Percentiles rank a stretch among this genome's conserved stretches.
These are phyloP conservation scores for Sporopachydermia lactativora DNA, from an alignment of 805 yeast species.

Conservation along the genomic window DNA sequence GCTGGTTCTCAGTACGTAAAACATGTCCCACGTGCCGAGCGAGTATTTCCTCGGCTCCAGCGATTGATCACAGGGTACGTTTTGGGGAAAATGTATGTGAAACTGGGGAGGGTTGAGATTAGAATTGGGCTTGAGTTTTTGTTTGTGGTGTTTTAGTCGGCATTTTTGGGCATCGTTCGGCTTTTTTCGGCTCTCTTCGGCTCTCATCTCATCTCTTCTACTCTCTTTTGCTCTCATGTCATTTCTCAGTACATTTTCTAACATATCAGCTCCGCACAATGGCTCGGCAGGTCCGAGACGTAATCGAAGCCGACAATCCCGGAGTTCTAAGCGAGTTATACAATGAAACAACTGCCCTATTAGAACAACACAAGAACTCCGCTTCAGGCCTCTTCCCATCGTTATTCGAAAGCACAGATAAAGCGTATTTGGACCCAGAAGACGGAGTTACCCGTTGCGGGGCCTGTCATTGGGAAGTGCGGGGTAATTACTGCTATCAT, in stretches of 20 bases:
- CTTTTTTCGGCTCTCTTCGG: too few species aligned
- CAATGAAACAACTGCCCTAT: neutral
- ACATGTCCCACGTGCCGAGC: slow-evolving; percentile 22
- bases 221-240: too few species aligned
- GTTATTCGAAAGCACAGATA: slow-evolving; percentile 9
- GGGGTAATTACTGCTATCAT: slow-evolving; percentile 38
- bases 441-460: slow-evolving; percentile 60
- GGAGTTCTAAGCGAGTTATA: neutral
- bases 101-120: too few species aligned
- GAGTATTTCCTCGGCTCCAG: slow-evolving; percentile 13
- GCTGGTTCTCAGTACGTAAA: slow-evolving; percentile 5
- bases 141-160: too few species aligned
- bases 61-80: slow-evolving; percentile 2
- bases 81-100: too few species aligned
- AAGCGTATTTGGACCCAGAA: slow-evolving; percentile 34
- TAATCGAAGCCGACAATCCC: neutral
- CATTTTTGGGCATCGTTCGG: too few species aligned
- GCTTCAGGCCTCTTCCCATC: neutral
- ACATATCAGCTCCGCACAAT: slow-evolving; percentile 1
- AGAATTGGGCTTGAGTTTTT: too few species aligned
- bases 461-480: slow-evolving; percentile 57
- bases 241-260: too few species aligned
- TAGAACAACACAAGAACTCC: neutral
- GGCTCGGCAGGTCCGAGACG: neutral
- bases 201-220: too few species aligned